Base-by-base conservation (phyloP, 1,284 basidiomycete genomes). In the Polyporus tsugae region DNA sequence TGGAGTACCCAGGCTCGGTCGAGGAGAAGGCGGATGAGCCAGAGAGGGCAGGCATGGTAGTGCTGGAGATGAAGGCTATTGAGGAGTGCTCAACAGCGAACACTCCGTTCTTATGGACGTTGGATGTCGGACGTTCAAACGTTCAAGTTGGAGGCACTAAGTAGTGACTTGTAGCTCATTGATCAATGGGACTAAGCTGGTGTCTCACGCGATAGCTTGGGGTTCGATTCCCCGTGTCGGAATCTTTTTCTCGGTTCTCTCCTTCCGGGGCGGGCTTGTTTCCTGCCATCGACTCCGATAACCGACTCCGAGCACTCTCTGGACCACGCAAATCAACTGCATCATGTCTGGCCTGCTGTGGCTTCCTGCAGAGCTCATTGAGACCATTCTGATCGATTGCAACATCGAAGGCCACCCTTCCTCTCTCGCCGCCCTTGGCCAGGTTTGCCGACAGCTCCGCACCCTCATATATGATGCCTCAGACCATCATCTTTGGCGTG, bases 401-500 rank as follows among this genome's bases (percentile, higher is more conserved):
- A 74, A 79, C 6, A 74, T 74, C 0, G 57, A 63, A 33, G 79
- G 78, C 2, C 73, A 73, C 53, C 80, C 82, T 4, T 65, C 72
- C 44, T 74, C 81, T 0, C 79, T 85, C 42, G 77, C 85, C 5
- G 73, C 79, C 10, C 70, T 87, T 11, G 78, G 84, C 2, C 80
- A 81, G 70, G 85, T 85, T 25, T 86, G 83, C 68, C 78, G 77
- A n/a, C 70, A 73, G 25, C 77, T 86, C 60, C 76, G 77, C 60
- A 68, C 73, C 10, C 77, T 86, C 38, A 75, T 88, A 22, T 85
- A 86, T 72, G 73, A 74, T 7, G 77, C 82, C 0, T 55, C 75
- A 0, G 84, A 87, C 68, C 77, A 79, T 15, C 86, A 87, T 72
- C 76, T 89, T 17, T 88, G 87, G 87, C 78, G 86, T n/a, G 78